Evolutionary conservation across 2,329 filamentous ascomycete genomes (phyloP).

Genomic region (Elsinoe arachidis): DNA sequence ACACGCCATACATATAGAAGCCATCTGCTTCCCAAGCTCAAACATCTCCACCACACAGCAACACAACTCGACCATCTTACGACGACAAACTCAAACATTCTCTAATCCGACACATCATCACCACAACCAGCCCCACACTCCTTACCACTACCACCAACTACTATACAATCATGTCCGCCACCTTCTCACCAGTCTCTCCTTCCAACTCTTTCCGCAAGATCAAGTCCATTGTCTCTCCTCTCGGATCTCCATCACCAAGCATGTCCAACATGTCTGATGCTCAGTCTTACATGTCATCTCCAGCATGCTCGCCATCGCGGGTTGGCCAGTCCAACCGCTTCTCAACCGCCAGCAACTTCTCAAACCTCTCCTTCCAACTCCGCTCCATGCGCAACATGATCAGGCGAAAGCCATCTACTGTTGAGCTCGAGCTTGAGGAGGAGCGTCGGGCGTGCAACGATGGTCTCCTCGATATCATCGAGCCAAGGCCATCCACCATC

Average conservation of each 20-base stretch:
- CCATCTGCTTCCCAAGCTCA: conserved; percentile 14
- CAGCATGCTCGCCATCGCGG: conserved; percentile 5
- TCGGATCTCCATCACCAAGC: conserved; percentile 11
- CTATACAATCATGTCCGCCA: conserved; percentile 13
- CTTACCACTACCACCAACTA: not conserved
- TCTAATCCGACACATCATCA: conserved; percentile 5
- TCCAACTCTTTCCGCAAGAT: conserved; percentile 17
- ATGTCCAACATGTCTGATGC: conserved; percentile 14
- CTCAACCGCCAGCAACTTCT: conserved; percentile 18
- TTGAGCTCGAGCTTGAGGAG: conserved; percentile 22
- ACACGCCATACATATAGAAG: conserved; percentile 13
- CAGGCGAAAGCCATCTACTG: conserved; percentile 19
- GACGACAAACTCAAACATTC: not conserved
- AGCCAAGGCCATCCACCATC: conserved; percentile 18
- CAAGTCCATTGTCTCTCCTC: conserved; percentile 16
- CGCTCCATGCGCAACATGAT: conserved; percentile 17
- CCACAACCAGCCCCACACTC: not conserved
- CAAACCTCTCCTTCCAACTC: conserved; percentile 16
- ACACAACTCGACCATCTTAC: conserved; percentile 6
- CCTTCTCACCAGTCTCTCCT: conserved; percentile 13
- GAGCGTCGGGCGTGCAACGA: conserved; percentile 17
- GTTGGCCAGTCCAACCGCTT: conserved; percentile 15
- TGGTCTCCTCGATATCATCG: conserved; percentile 18
- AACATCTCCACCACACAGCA: conserved; percentile 12
- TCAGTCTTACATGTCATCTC: conserved; percentile 5